Base-by-base conservation (phyloP, 768 basidiomycete genomes). In the Cystofilobasidium macerans region DNA sequence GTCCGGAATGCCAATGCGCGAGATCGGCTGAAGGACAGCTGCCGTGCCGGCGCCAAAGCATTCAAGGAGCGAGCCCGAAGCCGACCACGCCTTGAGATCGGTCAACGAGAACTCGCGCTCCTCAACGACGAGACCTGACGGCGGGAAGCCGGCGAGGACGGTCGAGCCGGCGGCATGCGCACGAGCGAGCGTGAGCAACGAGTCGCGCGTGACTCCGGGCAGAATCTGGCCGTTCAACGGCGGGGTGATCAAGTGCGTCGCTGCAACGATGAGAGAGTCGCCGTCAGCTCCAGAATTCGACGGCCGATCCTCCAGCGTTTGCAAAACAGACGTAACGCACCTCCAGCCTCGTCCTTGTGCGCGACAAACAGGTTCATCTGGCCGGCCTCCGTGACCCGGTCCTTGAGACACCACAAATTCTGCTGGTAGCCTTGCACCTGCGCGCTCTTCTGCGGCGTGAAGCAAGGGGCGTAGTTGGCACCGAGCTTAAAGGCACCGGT, bases 11-110 rank as follows among this genome's bases (percentile, higher is more conserved):
- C 65, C 65, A 59, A 66, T 61, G 91, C 85, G 40, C 60, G 12
- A 9, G 57, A 48, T 1, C 33, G 30, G 40, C 12, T 1, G 28
- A 30, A 51, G 26, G 65, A 76, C 71, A 18, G 87, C 89, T 70
- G 81, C 78, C 18, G 80, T 81, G 74, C 93, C 92, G 36, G 87
- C 82, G 54, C 87, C 86, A 72, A 97, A 89, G 18, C 88, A 80
- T 75, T 97, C 93, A 26, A 85, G 80, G 13, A 97, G 80, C 16
- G 76, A 78, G 14, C 86, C 88, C n/a, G 82, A 76, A 64, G 80
- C 71, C 12, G 82, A 77, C 66, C 78, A 78, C 24, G 73, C 71
- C 20, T 74, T 73, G 47, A 89, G 71, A 61, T 88, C 82, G 4
- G 74, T 65, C 73, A 85, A 83, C 22, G 84, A 82, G n/a, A 89